Evolutionary conservation across 768 basidiomycete species (phyloP).

Genomic region (Suillus fuscotomentosus): DNA sequence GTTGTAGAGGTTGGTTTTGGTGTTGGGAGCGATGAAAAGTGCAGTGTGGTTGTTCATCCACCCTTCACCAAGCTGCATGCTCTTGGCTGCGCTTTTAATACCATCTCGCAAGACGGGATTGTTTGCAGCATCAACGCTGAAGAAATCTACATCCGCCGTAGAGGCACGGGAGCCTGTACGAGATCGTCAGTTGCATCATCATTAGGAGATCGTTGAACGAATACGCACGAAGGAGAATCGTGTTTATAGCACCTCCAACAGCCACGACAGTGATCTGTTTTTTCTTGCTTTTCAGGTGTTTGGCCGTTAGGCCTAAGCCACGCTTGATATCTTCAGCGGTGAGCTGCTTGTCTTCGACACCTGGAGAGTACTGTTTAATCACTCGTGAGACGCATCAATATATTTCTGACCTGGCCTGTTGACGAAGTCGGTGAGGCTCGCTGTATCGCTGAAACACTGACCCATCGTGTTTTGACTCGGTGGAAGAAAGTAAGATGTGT

Average conservation of each 20-base stretch:
- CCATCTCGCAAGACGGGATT: not conserved
- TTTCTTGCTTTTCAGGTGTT: not conserved
- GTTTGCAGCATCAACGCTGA: not conserved
- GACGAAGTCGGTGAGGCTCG: not conserved
- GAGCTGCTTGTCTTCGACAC: not conserved
- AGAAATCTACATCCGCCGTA: not conserved
- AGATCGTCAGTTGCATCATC: not conserved
- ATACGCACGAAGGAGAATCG: not conserved
- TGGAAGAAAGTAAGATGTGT: not conserved
- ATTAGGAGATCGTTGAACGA: not conserved
- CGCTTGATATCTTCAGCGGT: not conserved
- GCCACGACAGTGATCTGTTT: not conserved
- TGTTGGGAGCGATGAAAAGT: not conserved
- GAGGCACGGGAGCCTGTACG: not conserved
- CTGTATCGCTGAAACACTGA: not conserved
- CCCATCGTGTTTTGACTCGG: not conserved
- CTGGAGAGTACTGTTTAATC: not conserved
- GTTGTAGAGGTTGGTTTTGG: slow-evolving; percentile 3
- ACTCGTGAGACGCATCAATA: not conserved
- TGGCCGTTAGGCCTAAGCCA: not conserved
- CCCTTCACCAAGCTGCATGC: not conserved
- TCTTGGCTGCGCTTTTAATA: not conserved
- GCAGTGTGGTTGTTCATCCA: not conserved
- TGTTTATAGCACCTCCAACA: not conserved
- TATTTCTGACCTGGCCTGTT: not conserved